Evolutionary conservation across 768 basidiomycete genomes (phyloP).

Genomic region (Chiua virens): DNA sequence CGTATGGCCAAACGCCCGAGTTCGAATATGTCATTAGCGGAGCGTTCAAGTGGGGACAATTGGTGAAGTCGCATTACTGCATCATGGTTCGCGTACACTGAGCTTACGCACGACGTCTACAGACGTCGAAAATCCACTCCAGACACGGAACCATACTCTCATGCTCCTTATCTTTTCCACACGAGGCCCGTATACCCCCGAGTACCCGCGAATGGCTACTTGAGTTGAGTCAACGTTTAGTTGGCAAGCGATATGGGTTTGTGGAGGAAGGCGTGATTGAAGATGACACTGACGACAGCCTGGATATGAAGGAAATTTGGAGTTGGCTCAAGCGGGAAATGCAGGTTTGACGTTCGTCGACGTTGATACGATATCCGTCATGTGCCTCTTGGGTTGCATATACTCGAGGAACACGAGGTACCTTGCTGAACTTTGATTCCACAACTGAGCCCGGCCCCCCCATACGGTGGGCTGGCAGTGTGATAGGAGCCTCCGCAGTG

Average conservation of each 20-base stretch:
- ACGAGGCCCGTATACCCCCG: conserved; percentile 12
- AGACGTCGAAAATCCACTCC: conserved; percentile 51
- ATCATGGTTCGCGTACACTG: no score
- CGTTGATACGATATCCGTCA: no score
- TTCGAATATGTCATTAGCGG: conserved; percentile 64
- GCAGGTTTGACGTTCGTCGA: conserved; percentile 7
- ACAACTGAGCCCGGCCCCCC: no score
- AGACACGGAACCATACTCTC: conserved; percentile 66
- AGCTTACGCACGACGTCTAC: not conserved
- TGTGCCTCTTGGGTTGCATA: no score
- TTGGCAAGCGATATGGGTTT: conserved; percentile 41
- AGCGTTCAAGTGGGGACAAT: conserved; percentile 52
- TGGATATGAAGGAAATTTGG: conserved; percentile 26
- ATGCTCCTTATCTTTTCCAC: conserved; percentile 37
- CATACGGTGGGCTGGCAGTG: no score
- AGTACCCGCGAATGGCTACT: conserved; percentile 15
- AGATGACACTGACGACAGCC: not conserved
- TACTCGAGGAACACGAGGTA: no score
- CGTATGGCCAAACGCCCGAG: conserved; percentile 90
- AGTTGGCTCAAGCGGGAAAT: conserved; percentile 21
- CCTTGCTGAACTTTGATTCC: no score
- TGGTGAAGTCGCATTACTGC: conserved; percentile 35
- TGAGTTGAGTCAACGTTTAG: conserved; percentile 25
- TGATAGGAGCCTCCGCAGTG: no score
- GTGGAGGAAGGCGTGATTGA: conserved; percentile 26